Base-by-base conservation (phyloP, 1,284 basidiomycete genomes). In the Tetrapyrgos nigripes region DNA sequence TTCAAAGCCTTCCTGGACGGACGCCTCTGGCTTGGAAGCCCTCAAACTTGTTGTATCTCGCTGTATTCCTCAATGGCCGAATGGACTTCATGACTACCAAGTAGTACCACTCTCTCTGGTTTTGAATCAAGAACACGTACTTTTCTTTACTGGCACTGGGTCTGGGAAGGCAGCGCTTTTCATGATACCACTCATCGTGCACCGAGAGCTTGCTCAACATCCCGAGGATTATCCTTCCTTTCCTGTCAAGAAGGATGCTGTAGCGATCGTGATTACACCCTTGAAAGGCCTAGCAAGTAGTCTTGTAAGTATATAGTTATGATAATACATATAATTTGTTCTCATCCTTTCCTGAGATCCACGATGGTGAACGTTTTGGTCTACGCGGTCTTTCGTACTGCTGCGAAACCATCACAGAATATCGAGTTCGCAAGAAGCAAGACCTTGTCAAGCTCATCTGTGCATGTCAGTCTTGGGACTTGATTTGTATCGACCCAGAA, bases 141-240 rank as follows among this genome's bases (percentile, higher is more conserved):
- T n/a, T n/a, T n/a, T n/a, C n/a, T n/a, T n/a, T n/a, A n/a, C n/a
- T n/a, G n/a, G n/a, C n/a, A 19, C 83, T 83, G 56, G 76, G 76
- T 26, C 76, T 72, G 55, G 55, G 19, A 57, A 57, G 21, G 33
- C 55, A 21, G 55, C 55, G 2, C n/a, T 52, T 4, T 57, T 57
- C 24, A 33, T 5, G 1, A 26, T 49, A 6, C 50, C 48, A 1
- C 21, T 51, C 2, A 2, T 53, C 28, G 33, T 51, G 5, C 55
- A 52, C n/a, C n/a, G 13, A 11, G 49, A 57, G 50, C 4, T 57
- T 19, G 13, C 19, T 13, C 3, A 21, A 1, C 2, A 55, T 46
- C 59, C 49, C 3, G 45, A 35, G 2, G 26, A 35, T 6, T 58
- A 61, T 52, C 46, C 55, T 9, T 13, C 26, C 23, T 28, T 61